Evolutionary conservation across 164 flowering plant species (phyloP).

Genomic region (Vitis rupestris): DNA sequence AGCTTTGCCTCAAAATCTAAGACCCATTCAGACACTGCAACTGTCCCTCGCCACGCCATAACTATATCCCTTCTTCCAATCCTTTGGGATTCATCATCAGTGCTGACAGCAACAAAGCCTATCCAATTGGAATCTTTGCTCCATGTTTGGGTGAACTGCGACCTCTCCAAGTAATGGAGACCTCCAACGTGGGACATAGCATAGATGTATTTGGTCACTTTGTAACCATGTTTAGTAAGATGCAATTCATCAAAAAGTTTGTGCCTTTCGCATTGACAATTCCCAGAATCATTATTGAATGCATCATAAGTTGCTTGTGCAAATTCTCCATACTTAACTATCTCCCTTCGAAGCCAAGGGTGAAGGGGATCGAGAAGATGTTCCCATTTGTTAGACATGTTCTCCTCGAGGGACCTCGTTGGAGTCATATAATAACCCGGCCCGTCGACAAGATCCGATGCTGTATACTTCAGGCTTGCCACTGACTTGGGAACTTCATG

Average conservation of each 20-base stretch:
- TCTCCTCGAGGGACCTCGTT: conserved; percentile 43
- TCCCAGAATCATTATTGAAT: conserved; percentile 50
- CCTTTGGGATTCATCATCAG: conserved; percentile 39
- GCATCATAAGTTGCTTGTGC: conserved; percentile 52
- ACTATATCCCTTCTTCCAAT: conserved; percentile 71
- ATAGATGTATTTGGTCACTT: conserved; percentile 52
- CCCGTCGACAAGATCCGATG: too few relatives aligned
- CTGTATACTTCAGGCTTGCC: too few relatives aligned
- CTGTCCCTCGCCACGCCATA: conserved; percentile 75
- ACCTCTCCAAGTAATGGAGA: conserved; percentile 48
- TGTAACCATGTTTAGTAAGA: conserved; percentile 43
- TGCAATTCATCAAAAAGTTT: conserved; percentile 41
- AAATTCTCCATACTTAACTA: conserved; percentile 45
- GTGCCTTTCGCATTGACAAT: conserved; percentile 40
- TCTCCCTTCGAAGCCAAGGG: conserved; percentile 53
- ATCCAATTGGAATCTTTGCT: conserved; percentile 76
- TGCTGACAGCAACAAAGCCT: conserved; percentile 67
- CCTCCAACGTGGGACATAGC: conserved; percentile 60
- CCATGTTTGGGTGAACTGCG: conserved; percentile 41
- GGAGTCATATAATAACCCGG: conserved; percentile 20
- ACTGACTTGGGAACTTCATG: too few relatives aligned
- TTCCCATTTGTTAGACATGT: conserved; percentile 35
- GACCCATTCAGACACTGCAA: conserved; percentile 56
- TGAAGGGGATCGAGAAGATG: conserved; percentile 52
- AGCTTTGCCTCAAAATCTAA: conserved; percentile 38